Conservation (phyloP, 139 green algal genomes). For the Nannochloris sp. region DNA sequence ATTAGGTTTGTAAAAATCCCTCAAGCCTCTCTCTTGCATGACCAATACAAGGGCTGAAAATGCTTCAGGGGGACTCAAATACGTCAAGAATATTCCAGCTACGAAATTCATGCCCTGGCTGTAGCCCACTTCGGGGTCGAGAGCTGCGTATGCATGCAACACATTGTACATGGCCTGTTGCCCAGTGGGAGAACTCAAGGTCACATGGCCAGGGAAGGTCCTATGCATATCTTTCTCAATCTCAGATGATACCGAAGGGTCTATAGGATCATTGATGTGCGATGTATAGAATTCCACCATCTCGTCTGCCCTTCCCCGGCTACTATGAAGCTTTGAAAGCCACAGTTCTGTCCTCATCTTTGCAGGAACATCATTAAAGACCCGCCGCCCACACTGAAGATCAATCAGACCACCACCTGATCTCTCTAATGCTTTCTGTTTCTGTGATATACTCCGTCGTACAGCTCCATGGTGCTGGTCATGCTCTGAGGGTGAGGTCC, state of each 20-base stretch:
- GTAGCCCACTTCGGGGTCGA: conserved; percentile 65
- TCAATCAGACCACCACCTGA: conserved; percentile 1
- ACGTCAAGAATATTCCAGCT: conserved; percentile 58
- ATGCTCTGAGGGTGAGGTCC: too few species aligned
- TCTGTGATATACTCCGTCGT: background rate
- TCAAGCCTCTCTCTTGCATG: conserved; percentile 59
- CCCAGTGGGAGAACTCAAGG: conserved; percentile 29
- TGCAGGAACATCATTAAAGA: conserved; percentile 20
- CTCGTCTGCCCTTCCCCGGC: background rate
- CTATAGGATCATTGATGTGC: conserved; percentile 2
- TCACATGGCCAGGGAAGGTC: conserved; percentile 53
- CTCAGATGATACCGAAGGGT: conserved; percentile 35
- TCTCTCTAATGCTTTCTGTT: background rate
- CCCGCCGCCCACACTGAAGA: conserved; percentile 12
- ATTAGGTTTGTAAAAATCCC: conserved; percentile 49
- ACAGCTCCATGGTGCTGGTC: too few species aligned
- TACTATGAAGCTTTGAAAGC: conserved; percentile 29
- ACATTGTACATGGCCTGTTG: conserved; percentile 46
- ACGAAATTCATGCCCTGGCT: conserved; percentile 75
- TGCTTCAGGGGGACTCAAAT: conserved; percentile 39
- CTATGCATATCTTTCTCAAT: conserved; percentile 72
- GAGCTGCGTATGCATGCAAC: conserved; percentile 59
- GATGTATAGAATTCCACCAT: background rate
- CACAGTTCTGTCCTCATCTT: conserved; percentile 31
- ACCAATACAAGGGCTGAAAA: conserved; percentile 63